phyloP scores from a whole-genome alignment of 768 basidiomycete genomes.

The Termitomyces sp. region DNA sequence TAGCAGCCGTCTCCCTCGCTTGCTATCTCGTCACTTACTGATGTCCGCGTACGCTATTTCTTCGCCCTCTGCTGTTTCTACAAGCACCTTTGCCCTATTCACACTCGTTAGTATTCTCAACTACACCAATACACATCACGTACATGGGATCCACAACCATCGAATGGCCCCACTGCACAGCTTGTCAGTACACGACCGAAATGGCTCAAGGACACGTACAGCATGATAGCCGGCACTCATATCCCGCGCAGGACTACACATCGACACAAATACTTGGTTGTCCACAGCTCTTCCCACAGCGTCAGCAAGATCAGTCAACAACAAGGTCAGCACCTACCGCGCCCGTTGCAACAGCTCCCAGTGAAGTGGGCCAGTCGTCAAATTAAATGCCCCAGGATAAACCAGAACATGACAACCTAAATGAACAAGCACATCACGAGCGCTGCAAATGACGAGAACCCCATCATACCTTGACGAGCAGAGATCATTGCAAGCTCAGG shows the following conservation, averaged over 20 bases:
- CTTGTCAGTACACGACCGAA: neutral
- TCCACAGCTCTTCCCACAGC: slow-evolving; percentile 74
- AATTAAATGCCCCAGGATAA: slow-evolving; percentile 94
- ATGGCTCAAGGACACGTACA: slow-evolving; percentile 37
- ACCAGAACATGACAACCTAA: slow-evolving; percentile 83
- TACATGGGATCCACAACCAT: slow-evolving; percentile 90
- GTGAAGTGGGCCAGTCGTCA: slow-evolving; percentile 92
- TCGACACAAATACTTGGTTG: slow-evolving; percentile 93
- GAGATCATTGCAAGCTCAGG: slow-evolving; percentile 92
- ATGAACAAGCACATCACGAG: neutral
- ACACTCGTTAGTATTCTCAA: slow-evolving; percentile 3
- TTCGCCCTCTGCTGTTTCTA: slow-evolving; percentile 73
- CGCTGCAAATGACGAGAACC: neutral
- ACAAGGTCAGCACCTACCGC: slow-evolving; percentile 47
- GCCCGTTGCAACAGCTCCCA: slow-evolving; percentile 92
- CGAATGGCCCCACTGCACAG: slow-evolving; percentile 78
- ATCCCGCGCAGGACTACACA: slow-evolving; percentile 95
- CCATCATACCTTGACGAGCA: slow-evolving; percentile 69
- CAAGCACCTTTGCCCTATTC: slow-evolving; percentile 68
- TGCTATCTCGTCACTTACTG: slow-evolving; percentile 46
- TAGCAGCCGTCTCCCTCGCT: neutral
- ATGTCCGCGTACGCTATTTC: slow-evolving; percentile 78
- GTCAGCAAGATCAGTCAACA: neutral
- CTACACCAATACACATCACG: slow-evolving; percentile 22
- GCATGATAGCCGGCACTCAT: slow-evolving; percentile 83